Evolutionary conservation across 2,329 filamentous ascomycete genomes (phyloP).

Genomic region (Alternaria rosae): DNA sequence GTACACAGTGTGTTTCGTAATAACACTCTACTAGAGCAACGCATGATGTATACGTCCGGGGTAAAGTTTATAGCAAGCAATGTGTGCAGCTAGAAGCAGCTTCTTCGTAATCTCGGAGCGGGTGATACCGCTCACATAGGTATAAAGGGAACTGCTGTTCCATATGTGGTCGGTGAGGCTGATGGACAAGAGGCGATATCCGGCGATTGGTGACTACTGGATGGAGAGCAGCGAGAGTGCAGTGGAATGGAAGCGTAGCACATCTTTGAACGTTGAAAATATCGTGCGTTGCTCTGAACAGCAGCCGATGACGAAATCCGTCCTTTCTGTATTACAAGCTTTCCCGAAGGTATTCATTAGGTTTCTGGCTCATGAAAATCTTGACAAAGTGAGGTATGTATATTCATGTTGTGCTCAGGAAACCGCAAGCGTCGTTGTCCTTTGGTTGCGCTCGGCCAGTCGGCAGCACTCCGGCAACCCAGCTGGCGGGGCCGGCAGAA

Average conservation of each 20-base stretch:
- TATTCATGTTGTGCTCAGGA: neutral
- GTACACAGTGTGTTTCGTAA: neutral
- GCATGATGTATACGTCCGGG: neutral
- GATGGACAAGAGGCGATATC: fast-evolving
- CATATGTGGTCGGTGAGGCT: neutral
- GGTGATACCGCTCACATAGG: neutral
- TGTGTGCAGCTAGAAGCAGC: neutral
- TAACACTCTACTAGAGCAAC: no score
- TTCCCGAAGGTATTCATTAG: neutral
- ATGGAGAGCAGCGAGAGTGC: neutral
- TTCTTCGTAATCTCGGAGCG: neutral
- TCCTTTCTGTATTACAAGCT: neutral
- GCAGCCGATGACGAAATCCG: neutral
- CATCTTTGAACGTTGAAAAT: neutral
- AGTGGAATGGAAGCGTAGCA: neutral
- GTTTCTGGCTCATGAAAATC: neutral
- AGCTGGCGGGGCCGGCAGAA: neutral
- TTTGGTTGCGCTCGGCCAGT: neutral
- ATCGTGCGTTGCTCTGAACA: neutral
- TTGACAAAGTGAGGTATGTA: neutral
- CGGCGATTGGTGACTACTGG: neutral
- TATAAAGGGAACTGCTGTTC: neutral
- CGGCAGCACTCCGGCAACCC: neutral
- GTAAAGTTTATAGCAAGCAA: neutral
- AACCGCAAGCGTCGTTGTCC: slow-evolving; percentile 1